Percentiles rank a stretch among this genome's conserved stretches.
Evolutionary conservation across 805 yeast species (phyloP).

Genomic region (Hemisphaericaspora nanyangensis): DNA sequence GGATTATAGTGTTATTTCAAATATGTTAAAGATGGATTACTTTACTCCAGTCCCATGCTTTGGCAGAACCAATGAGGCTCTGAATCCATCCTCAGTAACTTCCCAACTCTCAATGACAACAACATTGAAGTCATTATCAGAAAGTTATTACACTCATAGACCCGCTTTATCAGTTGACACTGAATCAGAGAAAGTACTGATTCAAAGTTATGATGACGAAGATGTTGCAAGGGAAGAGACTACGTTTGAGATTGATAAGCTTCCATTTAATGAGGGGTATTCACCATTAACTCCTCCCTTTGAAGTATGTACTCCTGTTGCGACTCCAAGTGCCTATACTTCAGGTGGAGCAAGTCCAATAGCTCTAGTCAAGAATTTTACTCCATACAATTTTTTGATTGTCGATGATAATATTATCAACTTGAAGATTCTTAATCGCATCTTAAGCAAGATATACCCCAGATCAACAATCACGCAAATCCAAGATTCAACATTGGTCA

Average conservation of each 20-base stretch:
- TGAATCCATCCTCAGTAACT: background rate
- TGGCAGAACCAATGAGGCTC: background rate
- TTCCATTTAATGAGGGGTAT: background rate
- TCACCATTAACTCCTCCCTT: constrained; percentile 1
- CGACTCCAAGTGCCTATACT: background rate
- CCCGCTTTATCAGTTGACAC: constrained; percentile 7
- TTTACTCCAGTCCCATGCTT: background rate
- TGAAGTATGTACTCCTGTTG: background rate
- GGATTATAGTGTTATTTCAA: no score
- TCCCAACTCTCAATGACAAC: background rate
- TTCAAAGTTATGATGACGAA: no score
- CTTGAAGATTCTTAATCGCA: constrained; percentile 30
- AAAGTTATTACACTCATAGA: constrained; percentile 7
- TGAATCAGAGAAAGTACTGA: no score
- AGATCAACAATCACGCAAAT: constrained; percentile 22
- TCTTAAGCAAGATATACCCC: constrained; percentile 33
- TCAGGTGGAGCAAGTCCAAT: background rate
- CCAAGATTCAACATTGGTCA: constrained; percentile 28
- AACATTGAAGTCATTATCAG: constrained; percentile 1
- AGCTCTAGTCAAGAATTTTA: constrained; percentile 5
- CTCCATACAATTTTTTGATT: constrained; percentile 18
- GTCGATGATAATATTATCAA: constrained; percentile 44
- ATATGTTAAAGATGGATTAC: background rate
- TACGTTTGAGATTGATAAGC: no score
- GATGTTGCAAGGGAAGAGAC: constrained; percentile 4